Conservation (phyloP, 495 filamentous ascomycete species). For the Penicillium paxilli region DNA sequence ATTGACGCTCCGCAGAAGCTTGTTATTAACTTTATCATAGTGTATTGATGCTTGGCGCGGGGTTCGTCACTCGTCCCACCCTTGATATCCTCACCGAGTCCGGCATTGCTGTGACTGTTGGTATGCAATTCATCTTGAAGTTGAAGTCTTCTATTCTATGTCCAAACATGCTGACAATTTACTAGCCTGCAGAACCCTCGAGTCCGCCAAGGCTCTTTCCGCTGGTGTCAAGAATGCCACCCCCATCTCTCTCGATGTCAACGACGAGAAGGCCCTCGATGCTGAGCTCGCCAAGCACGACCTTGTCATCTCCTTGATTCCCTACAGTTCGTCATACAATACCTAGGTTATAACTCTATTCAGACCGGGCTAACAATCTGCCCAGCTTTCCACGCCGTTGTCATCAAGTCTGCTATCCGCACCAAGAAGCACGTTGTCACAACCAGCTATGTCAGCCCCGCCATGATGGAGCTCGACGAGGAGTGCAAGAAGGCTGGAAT, state of each 20-base stretch:
- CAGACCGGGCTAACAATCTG: not conserved
- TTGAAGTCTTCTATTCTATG: not conserved
- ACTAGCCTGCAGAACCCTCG: conserved; percentile 81
- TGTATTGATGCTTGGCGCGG: conserved; percentile 3
- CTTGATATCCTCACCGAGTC: conserved; percentile 74
- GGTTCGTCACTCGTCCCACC: conserved; percentile 67
- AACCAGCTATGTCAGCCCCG: conserved; percentile 90
- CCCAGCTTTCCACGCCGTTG: conserved; percentile 69
- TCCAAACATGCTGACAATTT: not conserved
- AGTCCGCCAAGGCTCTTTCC: conserved; percentile 71
- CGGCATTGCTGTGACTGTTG: conserved; percentile 79
- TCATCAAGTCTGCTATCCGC: conserved; percentile 93
- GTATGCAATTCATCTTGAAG: conserved; percentile 45
- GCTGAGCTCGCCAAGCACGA: conserved; percentile 69
- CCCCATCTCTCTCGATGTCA: conserved; percentile 83
- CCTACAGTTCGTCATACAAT: conserved; percentile 57
- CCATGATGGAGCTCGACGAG: conserved; percentile 85
- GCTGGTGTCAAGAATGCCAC: conserved; percentile 67
- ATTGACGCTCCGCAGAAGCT: not conserved
- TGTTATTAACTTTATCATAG: not conserved
- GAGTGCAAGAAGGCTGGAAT: conserved; percentile 89
- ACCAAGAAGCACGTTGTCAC: conserved; percentile 95
- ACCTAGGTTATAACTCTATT: not conserved
- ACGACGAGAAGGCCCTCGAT: conserved; percentile 70
- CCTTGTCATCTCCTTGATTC: conserved; percentile 80